phyloP scores from a whole-genome alignment of 257 asterid species.

The Agastache rugosa region DNA sequence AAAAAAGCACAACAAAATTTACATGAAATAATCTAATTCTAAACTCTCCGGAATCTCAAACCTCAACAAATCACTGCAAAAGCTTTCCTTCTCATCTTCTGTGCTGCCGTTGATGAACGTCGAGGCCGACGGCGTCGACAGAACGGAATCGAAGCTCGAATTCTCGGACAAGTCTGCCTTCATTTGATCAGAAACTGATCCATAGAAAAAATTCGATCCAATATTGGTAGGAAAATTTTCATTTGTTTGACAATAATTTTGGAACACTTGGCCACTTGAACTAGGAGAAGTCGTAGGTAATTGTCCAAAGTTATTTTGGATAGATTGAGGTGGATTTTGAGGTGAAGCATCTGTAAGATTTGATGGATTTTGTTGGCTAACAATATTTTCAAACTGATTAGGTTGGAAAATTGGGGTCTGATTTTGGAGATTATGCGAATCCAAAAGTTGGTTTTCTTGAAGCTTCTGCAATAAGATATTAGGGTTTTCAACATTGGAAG shows the following conservation, averaged over 20 bases:
- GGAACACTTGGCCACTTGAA: conserved; percentile 42
- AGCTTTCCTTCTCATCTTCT: conserved; percentile 49
- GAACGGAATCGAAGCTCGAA: conserved; percentile 43
- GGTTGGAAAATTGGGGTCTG: conserved; percentile 49
- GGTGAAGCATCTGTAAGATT: conserved; percentile 40
- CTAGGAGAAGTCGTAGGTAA: conserved; percentile 30
- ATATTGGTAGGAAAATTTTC: conserved; percentile 32
- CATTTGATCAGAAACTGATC: conserved; percentile 36
- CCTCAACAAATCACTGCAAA: conserved; percentile 46
- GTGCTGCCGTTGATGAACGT: conserved; percentile 42
- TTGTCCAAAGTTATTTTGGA: conserved; percentile 43
- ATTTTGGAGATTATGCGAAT: conserved; percentile 43
- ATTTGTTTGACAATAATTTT: conserved; percentile 37
- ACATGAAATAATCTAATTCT: conserved; percentile 49
- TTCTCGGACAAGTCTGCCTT: conserved; percentile 50
- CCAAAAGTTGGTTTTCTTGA: conserved; percentile 53
- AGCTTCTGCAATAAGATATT: conserved; percentile 49
- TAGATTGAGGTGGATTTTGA: conserved; percentile 33
- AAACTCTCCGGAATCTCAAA: conserved; percentile 55
- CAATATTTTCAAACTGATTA: conserved; percentile 48
- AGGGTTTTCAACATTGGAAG: conserved; percentile 49
- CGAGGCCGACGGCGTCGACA: conserved; percentile 46
- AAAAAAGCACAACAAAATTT: neutral
- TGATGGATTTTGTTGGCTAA: conserved; percentile 47
- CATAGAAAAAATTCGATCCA: conserved; percentile 38